Evolutionary conservation across 176 grass and related monocot species (phyloP).

Genomic region (Puya raimondii): DNA sequence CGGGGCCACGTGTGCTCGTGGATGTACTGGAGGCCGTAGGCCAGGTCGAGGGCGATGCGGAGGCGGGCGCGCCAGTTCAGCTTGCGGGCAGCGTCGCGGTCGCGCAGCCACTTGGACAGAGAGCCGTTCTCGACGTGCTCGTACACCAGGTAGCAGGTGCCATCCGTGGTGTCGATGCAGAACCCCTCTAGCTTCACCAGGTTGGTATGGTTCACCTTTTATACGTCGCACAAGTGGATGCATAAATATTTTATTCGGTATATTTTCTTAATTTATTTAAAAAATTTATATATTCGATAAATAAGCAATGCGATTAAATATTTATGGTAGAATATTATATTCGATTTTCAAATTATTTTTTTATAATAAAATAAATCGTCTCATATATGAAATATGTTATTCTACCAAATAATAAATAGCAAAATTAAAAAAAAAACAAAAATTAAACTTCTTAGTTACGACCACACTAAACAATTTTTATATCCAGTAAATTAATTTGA

Average conservation of each 20-base stretch:
- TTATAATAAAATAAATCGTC: too few species aligned
- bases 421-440: too few species aligned
- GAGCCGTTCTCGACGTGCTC: constrained; percentile 95
- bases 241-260: not conserved
- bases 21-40: constrained; percentile 92
- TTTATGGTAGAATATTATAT: too few species aligned
- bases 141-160: constrained; percentile 87
- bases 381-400: too few species aligned
- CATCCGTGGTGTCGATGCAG: constrained; percentile 60
- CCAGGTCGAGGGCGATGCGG: constrained; percentile 82
- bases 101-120: constrained; percentile 57
- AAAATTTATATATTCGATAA: too few species aligned
- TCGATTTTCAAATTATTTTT: too few species aligned
- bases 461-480: too few species aligned
- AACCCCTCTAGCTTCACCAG: constrained; percentile 97
- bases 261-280: too few species aligned
- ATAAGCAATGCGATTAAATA: too few species aligned
- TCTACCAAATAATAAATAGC: too few species aligned
- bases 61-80: constrained; percentile 70
- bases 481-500: too few species aligned
- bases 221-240: not conserved
- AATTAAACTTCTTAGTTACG: too few species aligned
- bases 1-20: constrained; percentile 99
- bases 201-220: constrained; percentile 92
- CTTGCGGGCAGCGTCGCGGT: constrained; percentile 17